Evolutionary conservation across 257 asterid species (phyloP).

Genomic region (Solanum phureja): DNA sequence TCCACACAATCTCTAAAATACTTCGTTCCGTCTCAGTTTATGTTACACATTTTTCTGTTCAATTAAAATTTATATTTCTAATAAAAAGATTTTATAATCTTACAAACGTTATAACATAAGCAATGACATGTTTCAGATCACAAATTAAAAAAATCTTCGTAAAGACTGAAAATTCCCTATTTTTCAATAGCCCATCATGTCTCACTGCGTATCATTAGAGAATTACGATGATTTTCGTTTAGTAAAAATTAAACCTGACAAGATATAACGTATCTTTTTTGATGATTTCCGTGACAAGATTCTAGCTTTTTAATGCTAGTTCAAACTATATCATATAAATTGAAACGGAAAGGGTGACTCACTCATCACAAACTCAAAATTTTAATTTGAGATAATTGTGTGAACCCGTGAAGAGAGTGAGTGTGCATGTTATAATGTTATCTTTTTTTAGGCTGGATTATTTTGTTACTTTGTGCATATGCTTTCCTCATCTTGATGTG

Average conservation of each 20-base stretch:
- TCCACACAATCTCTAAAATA: not conserved
- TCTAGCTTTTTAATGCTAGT: not conserved
- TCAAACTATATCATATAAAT: not conserved
- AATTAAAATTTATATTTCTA: not conserved
- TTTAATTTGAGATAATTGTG: not conserved
- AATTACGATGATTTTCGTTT: accelerated
- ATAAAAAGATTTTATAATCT: not conserved
- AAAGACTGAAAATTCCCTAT: not conserved
- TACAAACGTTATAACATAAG: not conserved
- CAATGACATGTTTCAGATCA: not conserved
- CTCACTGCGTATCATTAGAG: not conserved
- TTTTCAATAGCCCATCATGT: not conserved
- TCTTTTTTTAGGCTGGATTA: not conserved
- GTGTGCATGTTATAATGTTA: not conserved
- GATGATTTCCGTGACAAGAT: accelerated
- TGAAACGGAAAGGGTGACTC: accelerated
- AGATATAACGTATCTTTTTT: not conserved
- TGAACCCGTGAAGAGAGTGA: conserved; percentile 1
- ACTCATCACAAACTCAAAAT: not conserved
- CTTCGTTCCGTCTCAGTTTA: not conserved
- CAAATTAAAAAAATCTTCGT: not conserved
- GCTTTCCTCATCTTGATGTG: conserved; percentile 2
- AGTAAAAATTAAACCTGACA: not conserved
- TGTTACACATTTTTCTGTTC: not conserved
- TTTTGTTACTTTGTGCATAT: not conserved